phyloP scores from a whole-genome alignment of 2,329 filamentous ascomycete genomes.

The Proliferodiscus dingleyae region DNA sequence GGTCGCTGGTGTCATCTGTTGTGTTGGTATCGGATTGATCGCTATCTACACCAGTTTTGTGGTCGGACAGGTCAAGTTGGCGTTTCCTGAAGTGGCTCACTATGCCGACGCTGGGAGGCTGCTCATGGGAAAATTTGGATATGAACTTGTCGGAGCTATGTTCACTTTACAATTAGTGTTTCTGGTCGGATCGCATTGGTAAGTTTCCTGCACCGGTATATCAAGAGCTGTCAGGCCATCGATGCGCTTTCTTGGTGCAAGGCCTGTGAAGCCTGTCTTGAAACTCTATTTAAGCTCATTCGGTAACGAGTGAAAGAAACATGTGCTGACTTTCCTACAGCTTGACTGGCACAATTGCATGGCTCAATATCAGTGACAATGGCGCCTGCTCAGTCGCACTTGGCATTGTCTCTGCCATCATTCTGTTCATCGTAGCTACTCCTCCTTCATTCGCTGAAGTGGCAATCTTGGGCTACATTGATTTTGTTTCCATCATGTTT shows the following conservation, averaged over 20 bases:
- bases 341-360: conserved; percentile 54
- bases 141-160: conserved; percentile 46
- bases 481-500: conserved; percentile 49
- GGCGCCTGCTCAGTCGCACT: conserved; percentile 52
- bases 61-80: conserved; percentile 33
- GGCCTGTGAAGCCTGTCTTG: no score
- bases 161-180: conserved; percentile 55
- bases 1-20: conserved; percentile 23
- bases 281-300: no score
- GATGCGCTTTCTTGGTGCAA: no score
- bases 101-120: conserved; percentile 52
- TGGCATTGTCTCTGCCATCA: conserved; percentile 43
- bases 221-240: background rate
- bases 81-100: conserved; percentile 24
- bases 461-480: conserved; percentile 49
- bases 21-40: conserved; percentile 27
- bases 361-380: conserved; percentile 52
- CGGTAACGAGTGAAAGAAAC: background rate
- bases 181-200: conserved; percentile 55
- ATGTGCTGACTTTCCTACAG: background rate
- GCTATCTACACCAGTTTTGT: conserved; percentile 40
- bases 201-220: background rate
- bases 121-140: conserved; percentile 45
- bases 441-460: conserved; percentile 54
- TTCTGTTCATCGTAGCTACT: conserved; percentile 49